Conservation (phyloP, 495 filamentous ascomycete genomes). For the Xylaria scruposa region DNA sequence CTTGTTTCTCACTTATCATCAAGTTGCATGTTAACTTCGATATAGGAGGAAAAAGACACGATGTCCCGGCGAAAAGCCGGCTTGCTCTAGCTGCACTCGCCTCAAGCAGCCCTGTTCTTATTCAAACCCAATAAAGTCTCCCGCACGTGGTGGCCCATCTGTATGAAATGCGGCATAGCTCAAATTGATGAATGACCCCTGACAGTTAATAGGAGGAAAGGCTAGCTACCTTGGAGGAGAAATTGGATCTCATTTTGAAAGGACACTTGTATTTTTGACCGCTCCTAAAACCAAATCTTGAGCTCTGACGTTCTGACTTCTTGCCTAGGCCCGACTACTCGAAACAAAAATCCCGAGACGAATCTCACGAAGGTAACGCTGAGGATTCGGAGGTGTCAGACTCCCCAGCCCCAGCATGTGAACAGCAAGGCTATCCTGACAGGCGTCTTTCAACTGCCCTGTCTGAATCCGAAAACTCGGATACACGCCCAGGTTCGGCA, state of each 20-base stretch:
- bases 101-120: conserved; percentile 54
- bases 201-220: conserved; percentile 49
- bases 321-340: conserved; percentile 31
- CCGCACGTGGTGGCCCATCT: conserved; percentile 43
- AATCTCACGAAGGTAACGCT: conserved; percentile 28
- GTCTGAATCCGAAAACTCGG: conserved; percentile 44
- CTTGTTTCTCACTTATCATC: background rate
- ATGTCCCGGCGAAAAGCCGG: conserved; percentile 55
- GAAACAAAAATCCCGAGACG: conserved; percentile 13
- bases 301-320: conserved; percentile 11
- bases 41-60: conserved; percentile 55
- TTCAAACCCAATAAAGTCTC: conserved; percentile 32
- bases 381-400: conserved; percentile 22
- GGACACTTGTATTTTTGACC: conserved; percentile 41
- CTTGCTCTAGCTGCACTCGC: conserved; percentile 54
- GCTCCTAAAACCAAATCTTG: background rate
- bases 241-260: conserved; percentile 53
- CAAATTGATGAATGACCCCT: conserved; percentile 29
- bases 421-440: conserved; percentile 30
- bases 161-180: conserved; percentile 35
- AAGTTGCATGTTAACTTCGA: background rate
- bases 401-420: conserved; percentile 30
- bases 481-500: conserved; percentile 37
- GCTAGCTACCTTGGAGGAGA: conserved; percentile 55
- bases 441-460: conserved; percentile 41